Evolutionary conservation across 2,329 filamentous ascomycete genomes (phyloP), one percentile per base, ranked within the genome.

Genomic region (Penicillium concentricum): DNA sequence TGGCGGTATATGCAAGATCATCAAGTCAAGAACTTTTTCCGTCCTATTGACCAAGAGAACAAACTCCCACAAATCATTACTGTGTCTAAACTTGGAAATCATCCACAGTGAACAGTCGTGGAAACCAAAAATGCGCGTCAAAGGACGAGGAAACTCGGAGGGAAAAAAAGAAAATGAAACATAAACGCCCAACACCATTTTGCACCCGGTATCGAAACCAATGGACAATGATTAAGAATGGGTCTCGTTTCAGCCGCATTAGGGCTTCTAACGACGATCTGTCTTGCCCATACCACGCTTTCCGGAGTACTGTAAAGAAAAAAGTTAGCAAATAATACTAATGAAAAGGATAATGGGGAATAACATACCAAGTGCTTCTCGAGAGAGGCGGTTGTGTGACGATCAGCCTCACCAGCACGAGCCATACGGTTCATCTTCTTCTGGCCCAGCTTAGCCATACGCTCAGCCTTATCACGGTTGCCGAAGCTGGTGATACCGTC

Each of bases 361-460:
- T 20, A 37, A 84, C 87, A 76, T 83, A 96, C 88, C 84, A 99
- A 82, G 80, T 97, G 94, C 81, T 96, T 99, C 61, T 87, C 85
- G 76, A 96, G 78, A 51, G 90, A 84, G 37, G 90, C 89, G 54
- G 87, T 87, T 60, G 87, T 86, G 79, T 97, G 93, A 73, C 95
- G 87, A 82, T 99, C 94, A 60, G 89, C 92, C 81, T 99, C 94
- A 82, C 94, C 94, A 82, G 95, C 91, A 76, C 92, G 87, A 43
- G 94, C 94, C 89, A 95, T 94, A 64, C 93, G 86, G 82, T 99
- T 99, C 92, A 95, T 97, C 85, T 92, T 93, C 84, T 93, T 92
- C 87, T 99, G 95, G 69, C 87, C 84, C 73, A 99, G 79, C 84
- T 96, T 97, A 72, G 87, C 84, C 73, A 95, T 81, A 69, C 88